phyloP scores from a whole-genome alignment of 1,284 basidiomycete genomes.

The Microbotryomycetes sp. region DNA sequence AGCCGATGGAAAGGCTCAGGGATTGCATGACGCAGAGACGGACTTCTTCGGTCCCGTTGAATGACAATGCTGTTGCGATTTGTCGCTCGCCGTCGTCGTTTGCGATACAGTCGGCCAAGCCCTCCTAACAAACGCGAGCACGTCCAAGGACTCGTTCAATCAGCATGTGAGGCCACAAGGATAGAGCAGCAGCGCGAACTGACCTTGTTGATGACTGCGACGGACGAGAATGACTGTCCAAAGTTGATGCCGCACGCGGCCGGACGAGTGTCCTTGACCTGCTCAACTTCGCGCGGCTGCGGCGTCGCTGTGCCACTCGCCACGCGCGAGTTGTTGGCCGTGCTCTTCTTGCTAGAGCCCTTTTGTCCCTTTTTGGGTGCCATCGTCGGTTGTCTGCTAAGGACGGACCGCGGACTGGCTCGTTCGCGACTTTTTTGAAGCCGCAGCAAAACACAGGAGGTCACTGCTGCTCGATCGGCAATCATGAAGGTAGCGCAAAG shows the following conservation, averaged over 20 bases:
- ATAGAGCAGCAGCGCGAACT: conserved; percentile 25
- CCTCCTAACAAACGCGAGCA: conserved; percentile 53
- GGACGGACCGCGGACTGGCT: too few relatives aligned
- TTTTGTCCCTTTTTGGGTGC: conserved; percentile 21
- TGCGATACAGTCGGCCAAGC: conserved; percentile 84
- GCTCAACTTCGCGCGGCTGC: conserved; percentile 3
- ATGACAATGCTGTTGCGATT: conserved; percentile 89
- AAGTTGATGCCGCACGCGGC: conserved; percentile 84
- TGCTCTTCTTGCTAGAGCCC: conserved; percentile 16
- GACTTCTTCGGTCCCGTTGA: conserved; percentile 82
- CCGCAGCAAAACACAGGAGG: too few relatives aligned
- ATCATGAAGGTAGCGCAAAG: too few relatives aligned
- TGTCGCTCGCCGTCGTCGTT: conserved; percentile 98
- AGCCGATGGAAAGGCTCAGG: background rate
- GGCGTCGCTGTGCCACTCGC: conserved; percentile 27
- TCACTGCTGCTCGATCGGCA: too few relatives aligned
- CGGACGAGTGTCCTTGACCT: conserved; percentile 7
- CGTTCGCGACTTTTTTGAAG: too few relatives aligned
- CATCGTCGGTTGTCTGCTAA: conserved; percentile 3
- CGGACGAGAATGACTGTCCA: conserved; percentile 90
- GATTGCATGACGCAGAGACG: conserved; percentile 36
- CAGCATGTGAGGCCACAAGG: background rate
- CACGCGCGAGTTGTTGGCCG: background rate
- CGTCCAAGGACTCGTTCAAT: conserved; percentile 4
- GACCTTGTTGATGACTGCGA: conserved; percentile 92